Evolutionary conservation across 2,329 filamentous ascomycete species (phyloP).

Genomic region (Cladobotryum mycophilum): DNA sequence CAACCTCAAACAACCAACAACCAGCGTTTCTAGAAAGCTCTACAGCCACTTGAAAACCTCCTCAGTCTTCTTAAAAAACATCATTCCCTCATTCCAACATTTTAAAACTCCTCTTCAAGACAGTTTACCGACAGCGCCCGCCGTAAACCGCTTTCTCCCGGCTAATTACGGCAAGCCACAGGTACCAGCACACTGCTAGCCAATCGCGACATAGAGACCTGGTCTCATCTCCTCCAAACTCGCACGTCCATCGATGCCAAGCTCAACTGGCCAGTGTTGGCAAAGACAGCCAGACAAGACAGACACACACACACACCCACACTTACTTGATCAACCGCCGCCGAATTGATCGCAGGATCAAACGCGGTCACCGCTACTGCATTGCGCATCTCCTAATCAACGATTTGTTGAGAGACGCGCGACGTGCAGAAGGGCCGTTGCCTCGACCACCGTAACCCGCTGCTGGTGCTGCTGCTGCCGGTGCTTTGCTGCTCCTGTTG

Average conservation of each 20-base stretch:
- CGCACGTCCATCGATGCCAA: slow-evolving; percentile 11
- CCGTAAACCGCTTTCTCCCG: neutral
- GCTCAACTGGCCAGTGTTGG: neutral
- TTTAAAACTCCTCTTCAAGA: neutral
- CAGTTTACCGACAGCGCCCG: neutral
- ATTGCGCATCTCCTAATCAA: neutral
- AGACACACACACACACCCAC: neutral
- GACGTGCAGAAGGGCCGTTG: too few relatives aligned
- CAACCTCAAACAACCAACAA: neutral
- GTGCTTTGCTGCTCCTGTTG: too few relatives aligned
- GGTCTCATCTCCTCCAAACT: slow-evolving; percentile 14
- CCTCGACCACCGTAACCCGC: too few relatives aligned
- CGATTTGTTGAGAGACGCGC: too few relatives aligned
- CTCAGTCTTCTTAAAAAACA: neutral
- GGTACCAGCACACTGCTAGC: slow-evolving; percentile 13
- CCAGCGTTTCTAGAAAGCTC: neutral
- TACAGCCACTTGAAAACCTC: neutral
- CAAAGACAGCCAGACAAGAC: neutral
- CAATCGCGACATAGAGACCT: slow-evolving; percentile 14
- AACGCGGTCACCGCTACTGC: neutral
- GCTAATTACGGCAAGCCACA: slow-evolving; percentile 3
- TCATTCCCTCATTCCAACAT: neutral
- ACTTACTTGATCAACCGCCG: neutral
- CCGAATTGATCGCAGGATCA: slow-evolving; percentile 7
- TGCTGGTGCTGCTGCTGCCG: too few relatives aligned